Percentiles rank a stretch among this genome's conserved stretches.
Conservation (phyloP, 2,329 filamentous ascomycete genomes). For the Trichoderma guizhouense region DNA sequence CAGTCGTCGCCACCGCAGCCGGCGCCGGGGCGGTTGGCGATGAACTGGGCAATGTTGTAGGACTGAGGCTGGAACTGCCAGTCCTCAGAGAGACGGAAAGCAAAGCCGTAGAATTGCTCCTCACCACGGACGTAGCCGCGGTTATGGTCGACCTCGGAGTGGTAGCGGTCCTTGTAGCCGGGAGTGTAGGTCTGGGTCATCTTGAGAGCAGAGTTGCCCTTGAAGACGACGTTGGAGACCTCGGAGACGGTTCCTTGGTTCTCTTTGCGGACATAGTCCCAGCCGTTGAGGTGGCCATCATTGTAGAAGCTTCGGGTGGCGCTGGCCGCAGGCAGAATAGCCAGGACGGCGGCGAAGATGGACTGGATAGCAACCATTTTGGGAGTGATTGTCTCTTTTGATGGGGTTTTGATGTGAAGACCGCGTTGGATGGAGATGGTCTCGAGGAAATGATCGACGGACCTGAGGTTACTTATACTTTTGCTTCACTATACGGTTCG, state of each 20-base stretch:
- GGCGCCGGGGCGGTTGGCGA: slow-evolving; percentile 44
- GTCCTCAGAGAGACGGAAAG: slow-evolving; percentile 44
- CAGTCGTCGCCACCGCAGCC: slow-evolving; percentile 42
- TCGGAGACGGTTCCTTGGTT: slow-evolving; percentile 41
- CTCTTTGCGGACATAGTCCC: slow-evolving; percentile 39
- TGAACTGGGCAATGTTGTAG: slow-evolving; percentile 51
- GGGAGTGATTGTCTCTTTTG: background rate
- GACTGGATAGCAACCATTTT: slow-evolving; percentile 19
- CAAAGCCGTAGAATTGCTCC: slow-evolving; percentile 48
- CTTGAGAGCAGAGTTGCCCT: slow-evolving; percentile 40
- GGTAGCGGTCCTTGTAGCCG: slow-evolving; percentile 43
- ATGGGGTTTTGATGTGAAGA: background rate
- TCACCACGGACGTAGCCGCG: slow-evolving; percentile 45
- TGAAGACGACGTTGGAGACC: slow-evolving; percentile 40
- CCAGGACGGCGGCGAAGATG: slow-evolving; percentile 20
- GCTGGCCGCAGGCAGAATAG: slow-evolving; percentile 25
- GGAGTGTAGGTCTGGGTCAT: slow-evolving; percentile 44
- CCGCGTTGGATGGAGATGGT: background rate
- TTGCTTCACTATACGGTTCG: background rate
- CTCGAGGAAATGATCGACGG: background rate
- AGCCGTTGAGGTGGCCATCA: slow-evolving; percentile 39
- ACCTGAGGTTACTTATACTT: slow-evolving; percentile 8
- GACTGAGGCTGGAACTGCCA: slow-evolving; percentile 46
- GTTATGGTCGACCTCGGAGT: slow-evolving; percentile 45
- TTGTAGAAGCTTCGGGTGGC: slow-evolving; percentile 42